A percentile compares a stretch with the other conserved stretches of the same genome.
Conservation (phyloP, 768 basidiomycete species). For the Mrakia frigida region DNA sequence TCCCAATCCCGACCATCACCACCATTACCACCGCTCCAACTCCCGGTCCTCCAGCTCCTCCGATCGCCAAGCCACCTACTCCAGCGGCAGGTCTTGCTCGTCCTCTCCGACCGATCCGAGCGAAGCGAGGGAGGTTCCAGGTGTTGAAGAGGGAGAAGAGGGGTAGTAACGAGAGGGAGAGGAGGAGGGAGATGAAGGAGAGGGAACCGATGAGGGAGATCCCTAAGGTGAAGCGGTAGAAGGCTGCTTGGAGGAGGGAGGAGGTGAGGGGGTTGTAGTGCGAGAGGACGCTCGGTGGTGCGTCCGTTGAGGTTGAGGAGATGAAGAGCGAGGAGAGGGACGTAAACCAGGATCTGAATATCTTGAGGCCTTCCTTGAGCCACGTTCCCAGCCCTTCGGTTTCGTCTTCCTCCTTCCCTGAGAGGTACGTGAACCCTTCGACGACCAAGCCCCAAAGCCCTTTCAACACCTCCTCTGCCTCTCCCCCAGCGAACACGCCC, state of each 20-base stretch:
- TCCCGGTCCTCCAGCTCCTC: neutral
- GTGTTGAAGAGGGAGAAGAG: constrained; percentile 20
- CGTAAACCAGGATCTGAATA: neutral
- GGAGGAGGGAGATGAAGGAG: constrained; percentile 20
- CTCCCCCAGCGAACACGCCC: constrained; percentile 17
- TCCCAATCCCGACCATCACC: neutral
- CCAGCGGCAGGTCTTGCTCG: neutral
- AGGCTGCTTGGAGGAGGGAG: neutral
- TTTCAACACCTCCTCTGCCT: constrained; percentile 15
- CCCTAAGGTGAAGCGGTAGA: constrained; percentile 11
- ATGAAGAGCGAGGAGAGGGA: neutral
- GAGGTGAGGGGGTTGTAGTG: neutral
- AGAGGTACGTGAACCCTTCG: neutral
- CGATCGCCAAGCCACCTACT: neutral
- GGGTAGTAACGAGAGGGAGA: constrained; percentile 10
- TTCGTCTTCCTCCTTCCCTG: neutral
- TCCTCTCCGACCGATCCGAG: neutral
- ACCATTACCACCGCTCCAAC: constrained; percentile 18
- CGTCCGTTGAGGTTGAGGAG: neutral
- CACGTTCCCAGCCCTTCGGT: neutral
- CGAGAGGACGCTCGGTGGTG: neutral
- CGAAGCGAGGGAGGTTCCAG: constrained; percentile 2
- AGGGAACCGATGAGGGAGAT: constrained; percentile 19
- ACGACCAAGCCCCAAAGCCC: neutral
- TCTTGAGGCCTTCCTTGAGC: neutral